phyloP scores from a whole-genome alignment of 208 protist species.

The Porcisia deanei region DNA sequence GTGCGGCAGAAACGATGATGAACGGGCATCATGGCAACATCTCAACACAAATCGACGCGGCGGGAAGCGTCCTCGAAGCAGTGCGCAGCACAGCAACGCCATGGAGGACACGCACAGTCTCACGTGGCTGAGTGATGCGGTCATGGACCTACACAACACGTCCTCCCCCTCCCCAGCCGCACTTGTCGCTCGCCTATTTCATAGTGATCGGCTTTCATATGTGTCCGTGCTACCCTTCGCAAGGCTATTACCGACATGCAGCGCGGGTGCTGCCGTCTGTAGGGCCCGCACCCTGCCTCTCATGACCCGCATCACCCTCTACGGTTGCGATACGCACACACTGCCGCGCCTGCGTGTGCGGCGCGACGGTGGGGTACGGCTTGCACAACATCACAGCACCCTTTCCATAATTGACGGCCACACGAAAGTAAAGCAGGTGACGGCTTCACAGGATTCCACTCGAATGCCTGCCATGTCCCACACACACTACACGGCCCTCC shows the following conservation, averaged over 20 bases:
- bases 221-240: not conserved
- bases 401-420: not conserved
- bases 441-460: constrained; percentile 2
- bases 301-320: constrained; percentile 21
- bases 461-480: constrained; percentile 19
- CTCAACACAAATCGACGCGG: no score
- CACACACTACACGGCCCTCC: constrained; percentile 30
- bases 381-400: not conserved
- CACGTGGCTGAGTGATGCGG: constrained; percentile 7
- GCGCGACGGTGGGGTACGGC: constrained; percentile 17
- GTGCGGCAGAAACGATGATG: not conserved
- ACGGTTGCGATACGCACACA: constrained; percentile 9
- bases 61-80: not conserved
- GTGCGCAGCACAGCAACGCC: not conserved
- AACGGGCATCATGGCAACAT: not conserved
- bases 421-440: not conserved
- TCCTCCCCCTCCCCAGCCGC: not conserved
- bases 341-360: constrained; percentile 23
- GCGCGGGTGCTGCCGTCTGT: not conserved
- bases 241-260: not conserved
- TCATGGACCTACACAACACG: not conserved
- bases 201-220: constrained; percentile 3
- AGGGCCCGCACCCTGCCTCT: not conserved
- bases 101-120: constrained; percentile 1
- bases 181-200: constrained; percentile 18